Base-by-base conservation (phyloP, 805 yeast genomes). In the Yamadazyma akitaensis region DNA sequence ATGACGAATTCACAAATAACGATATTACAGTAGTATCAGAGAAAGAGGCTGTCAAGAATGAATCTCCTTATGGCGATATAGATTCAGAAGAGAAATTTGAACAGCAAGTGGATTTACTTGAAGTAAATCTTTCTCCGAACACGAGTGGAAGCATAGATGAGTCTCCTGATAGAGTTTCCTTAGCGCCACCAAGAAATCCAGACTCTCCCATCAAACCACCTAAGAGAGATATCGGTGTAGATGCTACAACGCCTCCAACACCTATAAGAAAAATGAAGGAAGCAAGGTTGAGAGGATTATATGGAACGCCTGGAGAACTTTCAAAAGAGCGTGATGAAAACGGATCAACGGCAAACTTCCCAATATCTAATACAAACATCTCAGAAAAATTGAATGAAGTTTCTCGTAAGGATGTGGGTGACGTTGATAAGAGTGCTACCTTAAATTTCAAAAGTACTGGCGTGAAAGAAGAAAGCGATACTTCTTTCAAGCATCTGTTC, bases 1-100 rank as follows among this genome's bases (percentile, higher is more conserved):
- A 68, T 49, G 68, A 60, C 37, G 65, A 47, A 33, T 47, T 25
- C 21, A 61, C 66, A 6, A 57, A 61, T 41, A 61, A 56, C 47
- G 63, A 59, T 38, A 33, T 55, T 8, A 50, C 58, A 11, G 25
- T 39, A 11, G 21, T 44, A 14, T 46, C 46, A 13, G 42, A 43
- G 6, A 24, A 19, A 19, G 21, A 21, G 10, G n/a, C 18, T n/a
- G 33, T 19, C 10, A 31, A 32, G 8, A 33, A 37, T 28, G 43
- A 42, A 34, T 19, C 30, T 11, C 12, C 16, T 25, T 26, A 31
- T 13, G 18, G n/a, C 3, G 25, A 19, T 2, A 3, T 17, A 5
- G 44, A 40, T 4, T 26, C 37, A 13, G 11, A 17, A 5, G 36
- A 45, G 12, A 36, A 40, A 21, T 32, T 28, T 24, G 38, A 43